Evolutionary conservation across 2,329 filamentous ascomycete species (phyloP).

Genomic region (Sclerotinia subarctica): DNA sequence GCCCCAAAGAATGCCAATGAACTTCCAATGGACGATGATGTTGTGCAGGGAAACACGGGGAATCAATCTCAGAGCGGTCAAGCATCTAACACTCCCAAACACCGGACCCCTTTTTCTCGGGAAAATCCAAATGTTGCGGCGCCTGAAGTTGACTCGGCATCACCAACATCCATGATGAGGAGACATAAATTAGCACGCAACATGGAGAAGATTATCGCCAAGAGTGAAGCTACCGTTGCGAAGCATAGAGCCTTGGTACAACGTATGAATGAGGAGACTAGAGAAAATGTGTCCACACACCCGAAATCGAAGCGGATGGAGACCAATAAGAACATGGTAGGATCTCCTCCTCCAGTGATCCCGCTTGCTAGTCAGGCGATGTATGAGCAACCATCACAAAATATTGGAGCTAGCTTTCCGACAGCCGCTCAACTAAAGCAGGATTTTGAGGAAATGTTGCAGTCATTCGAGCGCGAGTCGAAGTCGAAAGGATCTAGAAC

Average conservation of each 20-base stretch:
- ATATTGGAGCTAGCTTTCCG: neutral
- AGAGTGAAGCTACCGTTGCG: conserved; percentile 7
- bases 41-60: neutral
- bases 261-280: neutral
- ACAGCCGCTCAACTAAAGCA: conserved; percentile 8
- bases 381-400: neutral
- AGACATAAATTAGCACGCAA: neutral
- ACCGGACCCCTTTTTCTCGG: neutral
- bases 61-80: neutral
- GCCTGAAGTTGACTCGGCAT: neutral
- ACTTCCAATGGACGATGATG: neutral
- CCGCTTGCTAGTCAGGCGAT: neutral
- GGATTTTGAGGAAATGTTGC: conserved; percentile 11
- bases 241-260: neutral
- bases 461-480: conserved; percentile 6
- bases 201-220: neutral
- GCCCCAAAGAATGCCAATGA: neutral
- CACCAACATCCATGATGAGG: neutral
- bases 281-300: neutral
- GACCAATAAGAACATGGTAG: neutral
- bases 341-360: conserved; percentile 4
- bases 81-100: neutral
- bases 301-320: neutral
- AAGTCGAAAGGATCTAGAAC: conserved; percentile 1
- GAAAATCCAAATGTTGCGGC: neutral